A percentile compares a stretch with the other conserved stretches of the same genome.
phyloP scores from a whole-genome alignment of 768 basidiomycete genomes.

The Calocybe cyanea region DNA sequence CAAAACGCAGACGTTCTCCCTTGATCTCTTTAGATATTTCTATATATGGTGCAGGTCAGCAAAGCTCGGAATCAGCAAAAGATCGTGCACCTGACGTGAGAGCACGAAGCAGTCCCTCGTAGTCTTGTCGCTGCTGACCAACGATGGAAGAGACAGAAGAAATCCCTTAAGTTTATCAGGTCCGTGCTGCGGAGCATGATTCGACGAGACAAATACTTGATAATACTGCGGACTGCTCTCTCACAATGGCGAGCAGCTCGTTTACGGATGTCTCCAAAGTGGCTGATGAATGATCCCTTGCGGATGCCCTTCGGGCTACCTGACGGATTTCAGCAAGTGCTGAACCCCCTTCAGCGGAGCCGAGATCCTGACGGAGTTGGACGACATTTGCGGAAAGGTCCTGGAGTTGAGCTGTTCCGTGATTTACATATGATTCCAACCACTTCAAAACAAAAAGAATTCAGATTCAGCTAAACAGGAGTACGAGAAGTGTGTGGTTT shows the following conservation, averaged over 20 bases:
- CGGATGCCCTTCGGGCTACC: slow-evolving; percentile 28
- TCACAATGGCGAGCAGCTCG: slow-evolving; percentile 28
- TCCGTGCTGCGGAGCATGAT: not conserved
- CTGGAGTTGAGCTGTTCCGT: slow-evolving; percentile 71
- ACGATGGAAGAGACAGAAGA: slow-evolving; percentile 50
- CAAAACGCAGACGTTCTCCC: slow-evolving; percentile 80
- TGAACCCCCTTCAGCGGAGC: slow-evolving; percentile 23
- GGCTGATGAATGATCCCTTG: slow-evolving; percentile 31
- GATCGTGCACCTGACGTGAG: slow-evolving; percentile 53
- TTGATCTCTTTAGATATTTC: slow-evolving; percentile 82
- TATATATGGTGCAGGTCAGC: slow-evolving; percentile 20
- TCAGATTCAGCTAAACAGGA: slow-evolving; percentile 1
- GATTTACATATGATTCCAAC: slow-evolving; percentile 80
- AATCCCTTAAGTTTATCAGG: slow-evolving; percentile 3
- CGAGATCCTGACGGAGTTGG: slow-evolving; percentile 53
- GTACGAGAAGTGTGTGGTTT: too few species aligned
- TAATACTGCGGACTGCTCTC: slow-evolving; percentile 15
- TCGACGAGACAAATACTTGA: slow-evolving; percentile 12
- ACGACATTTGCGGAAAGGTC: slow-evolving; percentile 57
- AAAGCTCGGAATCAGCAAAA: not conserved
- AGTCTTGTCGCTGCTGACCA: slow-evolving; percentile 67
- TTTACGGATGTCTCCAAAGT: slow-evolving; percentile 38
- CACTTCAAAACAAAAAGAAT: too few species aligned
- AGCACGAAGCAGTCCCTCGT: slow-evolving; percentile 63
- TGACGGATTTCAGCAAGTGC: slow-evolving; percentile 35